These are phyloP conservation scores for Rosa hybrid DNA, from an alignment of 331 rosid species.

Conservation along the genomic window DNA sequence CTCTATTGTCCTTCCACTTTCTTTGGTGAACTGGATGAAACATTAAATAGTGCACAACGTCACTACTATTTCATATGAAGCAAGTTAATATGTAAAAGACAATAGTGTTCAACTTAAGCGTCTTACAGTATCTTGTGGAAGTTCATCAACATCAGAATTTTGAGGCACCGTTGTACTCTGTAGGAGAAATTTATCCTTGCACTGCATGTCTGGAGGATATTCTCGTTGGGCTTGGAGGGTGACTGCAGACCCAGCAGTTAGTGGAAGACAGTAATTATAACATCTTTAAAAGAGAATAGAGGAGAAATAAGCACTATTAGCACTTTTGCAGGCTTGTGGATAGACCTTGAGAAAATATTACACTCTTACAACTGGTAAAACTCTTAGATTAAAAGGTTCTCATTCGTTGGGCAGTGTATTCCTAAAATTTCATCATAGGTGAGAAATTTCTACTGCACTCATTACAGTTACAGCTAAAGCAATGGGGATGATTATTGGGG, in stretches of 20 bases:
- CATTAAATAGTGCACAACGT: slow-evolving; percentile 12
- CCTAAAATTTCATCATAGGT: not conserved
- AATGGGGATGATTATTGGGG: not conserved
- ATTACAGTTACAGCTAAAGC: not conserved
- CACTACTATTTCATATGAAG: slow-evolving; percentile 12
- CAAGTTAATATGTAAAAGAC: slow-evolving; percentile 17
- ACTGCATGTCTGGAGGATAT: slow-evolving; percentile 81
- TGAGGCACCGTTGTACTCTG: slow-evolving; percentile 78
- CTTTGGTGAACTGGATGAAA: slow-evolving; percentile 77
- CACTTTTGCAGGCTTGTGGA: not conserved
- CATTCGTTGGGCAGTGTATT: slow-evolving; percentile 3
- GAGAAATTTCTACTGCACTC: not conserved
- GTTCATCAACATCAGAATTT: slow-evolving; percentile 76
- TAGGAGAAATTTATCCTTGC: slow-evolving; percentile 93
- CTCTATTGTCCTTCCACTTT: slow-evolving; percentile 69
- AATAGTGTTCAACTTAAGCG: slow-evolving; percentile 16
- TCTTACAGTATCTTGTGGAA: slow-evolving; percentile 74
- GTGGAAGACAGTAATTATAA: slow-evolving; percentile 16
- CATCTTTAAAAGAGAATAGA: not conserved
- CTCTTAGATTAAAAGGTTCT: not conserved
- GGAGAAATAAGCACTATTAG: slow-evolving; percentile 11
- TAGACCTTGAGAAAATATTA: slow-evolving; percentile 9
- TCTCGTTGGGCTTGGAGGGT: slow-evolving; percentile 94
- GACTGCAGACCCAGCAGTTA: slow-evolving; percentile 56
- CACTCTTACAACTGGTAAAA: slow-evolving; percentile 7